Base-by-base conservation (phyloP, 176 grass and related monocot species). In the Zea luxurians region DNA sequence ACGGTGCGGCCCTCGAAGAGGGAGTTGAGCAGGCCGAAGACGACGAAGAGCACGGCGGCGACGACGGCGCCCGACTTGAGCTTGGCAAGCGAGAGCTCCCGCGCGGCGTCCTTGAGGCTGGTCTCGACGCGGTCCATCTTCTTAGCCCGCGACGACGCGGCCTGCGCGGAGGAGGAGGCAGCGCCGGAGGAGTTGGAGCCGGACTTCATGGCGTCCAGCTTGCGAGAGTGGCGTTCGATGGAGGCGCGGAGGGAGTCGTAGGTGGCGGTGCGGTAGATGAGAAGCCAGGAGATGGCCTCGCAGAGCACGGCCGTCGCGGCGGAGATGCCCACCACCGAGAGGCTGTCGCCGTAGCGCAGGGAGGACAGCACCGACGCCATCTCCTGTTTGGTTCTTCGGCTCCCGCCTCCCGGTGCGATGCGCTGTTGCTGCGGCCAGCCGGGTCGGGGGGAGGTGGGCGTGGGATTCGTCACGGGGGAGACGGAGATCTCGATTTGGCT, bases 41-140 rank as follows among this genome's bases (percentile, higher is more conserved):
- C 96, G 65, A 99, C 88, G 77, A 99, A 90, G 58, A 95, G 90
- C 3, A 99, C 92, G 13, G 80, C 90, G 37, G 96, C 92, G 35
- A 99, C 96, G 45, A 99, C 96, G 61, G 75, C 96, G 15, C 92
- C 92, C 41, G 92, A 99, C 83, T 99, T 99, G 96, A 99, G 91
- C 87, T 99, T 99, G 37, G 96, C 86, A 43, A 99, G 81, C 21
- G 92, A 95, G 52, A 99, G 92, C 80, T 99, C 96, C 83, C 92
- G 88, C 52, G 92, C 78, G 53, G 96, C 90, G 76, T 93, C 96
- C 80, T 99, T 99, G 70, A 99, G 88, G 83, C 88, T 95, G 75
- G 85, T 86, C 88, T 99, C 92, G 54, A 99, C 96, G 86, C 88
- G 90, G 78, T 99, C 96, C 92, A 91, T 88, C 86, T 99, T 99